phyloP scores from a whole-genome alignment of 208 protist species.

The Acanthamoeba triangularis region DNA sequence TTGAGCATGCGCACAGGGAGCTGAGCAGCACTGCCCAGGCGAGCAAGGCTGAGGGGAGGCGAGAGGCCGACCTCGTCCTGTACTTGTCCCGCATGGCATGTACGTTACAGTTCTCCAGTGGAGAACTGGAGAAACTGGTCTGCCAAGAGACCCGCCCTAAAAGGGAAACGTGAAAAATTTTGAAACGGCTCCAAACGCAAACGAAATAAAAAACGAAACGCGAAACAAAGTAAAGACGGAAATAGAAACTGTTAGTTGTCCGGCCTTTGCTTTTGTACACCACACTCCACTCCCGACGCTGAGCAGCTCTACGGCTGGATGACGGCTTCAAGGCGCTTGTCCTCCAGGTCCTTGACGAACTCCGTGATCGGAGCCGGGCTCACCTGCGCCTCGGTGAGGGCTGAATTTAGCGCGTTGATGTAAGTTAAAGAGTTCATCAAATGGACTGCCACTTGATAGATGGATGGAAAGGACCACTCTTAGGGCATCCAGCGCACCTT shows the following conservation, averaged over 20 bases:
- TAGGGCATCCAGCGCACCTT: not conserved
- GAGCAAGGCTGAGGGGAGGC: not conserved
- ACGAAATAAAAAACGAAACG: not conserved
- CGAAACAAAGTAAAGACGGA: not conserved
- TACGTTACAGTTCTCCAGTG: not conserved
- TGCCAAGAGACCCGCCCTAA: not conserved
- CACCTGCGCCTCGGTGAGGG: constrained; percentile 43
- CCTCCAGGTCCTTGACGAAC: constrained; percentile 53
- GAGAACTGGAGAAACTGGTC: too few relatives aligned
- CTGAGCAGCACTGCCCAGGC: not conserved
- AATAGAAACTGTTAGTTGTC: not conserved
- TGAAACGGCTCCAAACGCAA: not conserved
- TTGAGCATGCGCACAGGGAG: not conserved
- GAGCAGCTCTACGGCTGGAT: constrained; percentile 8
- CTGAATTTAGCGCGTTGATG: not conserved
- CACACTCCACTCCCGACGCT: too few relatives aligned
- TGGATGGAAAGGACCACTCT: not conserved
- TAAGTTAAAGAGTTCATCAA: not conserved
- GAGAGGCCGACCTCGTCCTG: not conserved
- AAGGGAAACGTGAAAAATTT: not conserved
- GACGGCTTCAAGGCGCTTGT: constrained; percentile 62
- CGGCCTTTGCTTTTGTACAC: constrained; percentile 28
- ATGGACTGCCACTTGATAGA: not conserved
- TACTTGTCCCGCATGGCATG: not conserved
- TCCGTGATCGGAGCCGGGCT: constrained; percentile 32